Conservation (phyloP, 495 filamentous ascomycete species). For the Usnea hakonensis region DNA sequence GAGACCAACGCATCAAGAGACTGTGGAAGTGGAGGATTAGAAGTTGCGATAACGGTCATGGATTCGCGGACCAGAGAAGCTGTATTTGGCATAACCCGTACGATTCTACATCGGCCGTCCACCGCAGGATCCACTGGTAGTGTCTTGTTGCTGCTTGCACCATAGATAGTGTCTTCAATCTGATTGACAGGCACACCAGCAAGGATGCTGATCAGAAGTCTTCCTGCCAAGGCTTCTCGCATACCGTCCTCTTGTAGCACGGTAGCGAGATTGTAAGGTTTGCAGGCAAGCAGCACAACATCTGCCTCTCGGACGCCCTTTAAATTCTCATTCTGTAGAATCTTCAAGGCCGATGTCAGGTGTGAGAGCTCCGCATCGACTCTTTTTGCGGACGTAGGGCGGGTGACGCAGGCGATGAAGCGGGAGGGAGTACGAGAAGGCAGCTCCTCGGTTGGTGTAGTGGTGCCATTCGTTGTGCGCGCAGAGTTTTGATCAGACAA, state of each 20-base stretch:
- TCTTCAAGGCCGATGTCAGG: conserved; percentile 24
- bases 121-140: conserved; percentile 18
- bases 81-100: conserved; percentile 78
- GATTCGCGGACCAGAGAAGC: conserved; percentile 58
- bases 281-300: conserved; percentile 66
- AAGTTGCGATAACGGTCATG: conserved; percentile 70
- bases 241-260: conserved; percentile 60
- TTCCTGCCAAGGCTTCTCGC: conserved; percentile 60
- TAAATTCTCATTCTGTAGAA: conserved; percentile 51
- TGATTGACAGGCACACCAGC: conserved; percentile 68
- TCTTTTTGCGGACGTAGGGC: conserved; percentile 52
- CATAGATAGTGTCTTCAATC: conserved; percentile 53
- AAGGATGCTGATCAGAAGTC: conserved; percentile 75
- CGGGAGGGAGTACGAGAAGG: conserved; percentile 53
- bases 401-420: conserved; percentile 71
- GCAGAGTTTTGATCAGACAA: conserved; percentile 38
- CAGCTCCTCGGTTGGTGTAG: conserved; percentile 40
- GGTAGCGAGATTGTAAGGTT: conserved; percentile 63
- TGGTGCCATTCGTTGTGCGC: conserved; percentile 37
- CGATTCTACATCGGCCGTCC: conserved; percentile 43
- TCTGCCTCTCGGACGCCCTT: conserved; percentile 49
- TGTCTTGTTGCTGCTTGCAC: conserved; percentile 16
- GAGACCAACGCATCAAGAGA: conserved; percentile 46
- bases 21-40: conserved; percentile 47
- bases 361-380: conserved; percentile 50